Evolutionary conservation across 2,329 filamentous ascomycete species (phyloP).

Genomic region (Epicoccum nigrum): DNA sequence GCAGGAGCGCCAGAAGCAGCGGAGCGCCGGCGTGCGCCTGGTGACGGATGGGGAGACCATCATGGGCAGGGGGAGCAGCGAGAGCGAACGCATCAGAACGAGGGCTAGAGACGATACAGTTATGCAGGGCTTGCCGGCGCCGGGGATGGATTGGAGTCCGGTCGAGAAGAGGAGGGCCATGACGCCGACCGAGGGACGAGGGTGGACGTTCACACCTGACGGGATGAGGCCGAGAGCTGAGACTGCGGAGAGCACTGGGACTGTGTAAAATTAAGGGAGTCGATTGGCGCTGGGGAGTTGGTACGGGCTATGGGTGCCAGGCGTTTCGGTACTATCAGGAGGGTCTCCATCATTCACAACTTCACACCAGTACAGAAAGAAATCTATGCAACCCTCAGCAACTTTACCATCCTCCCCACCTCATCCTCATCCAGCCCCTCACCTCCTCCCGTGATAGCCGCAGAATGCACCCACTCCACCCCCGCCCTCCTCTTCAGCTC

Average conservation of each 20-base stretch:
- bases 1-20: conserved; percentile 39
- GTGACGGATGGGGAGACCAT: conserved; percentile 41
- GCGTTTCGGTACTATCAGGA: neutral
- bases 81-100: conserved; percentile 18
- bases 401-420: conserved; percentile 24
- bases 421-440: conserved; percentile 43
- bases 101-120: conserved; percentile 44
- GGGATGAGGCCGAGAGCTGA: conserved; percentile 44
- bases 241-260: conserved; percentile 46
- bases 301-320: neutral
- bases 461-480: conserved; percentile 53
- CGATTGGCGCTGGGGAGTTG: neutral
- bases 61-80: conserved; percentile 8
- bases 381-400: conserved; percentile 4
- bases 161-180: conserved; percentile 47
- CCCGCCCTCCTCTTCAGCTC: conserved; percentile 38
- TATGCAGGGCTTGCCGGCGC: conserved; percentile 37
- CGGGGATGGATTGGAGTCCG: conserved; percentile 48
- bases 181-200: conserved; percentile 47
- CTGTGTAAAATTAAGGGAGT: conserved; percentile 18
- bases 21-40: conserved; percentile 44
- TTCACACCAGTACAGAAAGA: neutral
- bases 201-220: conserved; percentile 37
- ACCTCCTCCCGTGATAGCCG: conserved; percentile 46
- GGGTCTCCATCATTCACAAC: neutral